Evolutionary conservation across 2,329 filamentous ascomycete genomes (phyloP).

Genomic region (Biscogniauxia marginata): DNA sequence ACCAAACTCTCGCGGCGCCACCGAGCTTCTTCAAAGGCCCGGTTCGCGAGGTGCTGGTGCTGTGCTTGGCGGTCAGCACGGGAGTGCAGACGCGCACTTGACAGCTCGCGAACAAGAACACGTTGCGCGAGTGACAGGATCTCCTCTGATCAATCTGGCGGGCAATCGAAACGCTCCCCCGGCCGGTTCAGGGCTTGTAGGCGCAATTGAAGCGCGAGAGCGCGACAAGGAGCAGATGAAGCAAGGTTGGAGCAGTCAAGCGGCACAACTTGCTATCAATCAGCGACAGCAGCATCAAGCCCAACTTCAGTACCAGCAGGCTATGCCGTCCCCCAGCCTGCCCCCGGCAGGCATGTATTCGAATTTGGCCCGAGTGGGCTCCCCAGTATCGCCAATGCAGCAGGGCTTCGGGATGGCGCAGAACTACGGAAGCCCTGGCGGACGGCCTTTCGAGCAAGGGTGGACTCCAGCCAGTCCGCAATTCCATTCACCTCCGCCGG

Average conservation of each 20-base stretch:
- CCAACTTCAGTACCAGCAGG: constrained; percentile 37
- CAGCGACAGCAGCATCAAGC: constrained; percentile 57
- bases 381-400: constrained; percentile 15
- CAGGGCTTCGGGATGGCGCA: constrained; percentile 28
- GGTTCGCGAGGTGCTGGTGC: constrained; percentile 54
- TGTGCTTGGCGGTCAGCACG: constrained; percentile 42
- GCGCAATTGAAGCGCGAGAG: constrained; percentile 77
- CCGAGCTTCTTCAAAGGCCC: constrained; percentile 42
- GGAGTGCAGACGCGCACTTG: constrained; percentile 58
- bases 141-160: constrained; percentile 69
- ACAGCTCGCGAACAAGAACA: constrained; percentile 87
- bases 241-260: constrained; percentile 65
- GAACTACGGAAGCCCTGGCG: constrained; percentile 24
- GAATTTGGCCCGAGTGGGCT: constrained; percentile 24
- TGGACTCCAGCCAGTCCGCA: constrained; percentile 30
- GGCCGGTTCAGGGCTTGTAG: constrained; percentile 65
- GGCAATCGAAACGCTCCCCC: constrained; percentile 51
- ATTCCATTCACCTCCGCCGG: constrained; percentile 28
- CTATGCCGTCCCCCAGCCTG: constrained; percentile 21
- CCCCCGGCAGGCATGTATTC: constrained; percentile 34
- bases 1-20: constrained; percentile 35
- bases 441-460: constrained; percentile 33
- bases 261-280: constrained; percentile 70
- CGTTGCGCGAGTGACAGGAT: constrained; percentile 77
- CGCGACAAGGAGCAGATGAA: constrained; percentile 72